A percentile compares a stretch with the other conserved stretches of the same genome.
phyloP scores from a whole-genome alignment of 2,329 filamentous ascomycete species.

The Dothideomycetes sp. region DNA sequence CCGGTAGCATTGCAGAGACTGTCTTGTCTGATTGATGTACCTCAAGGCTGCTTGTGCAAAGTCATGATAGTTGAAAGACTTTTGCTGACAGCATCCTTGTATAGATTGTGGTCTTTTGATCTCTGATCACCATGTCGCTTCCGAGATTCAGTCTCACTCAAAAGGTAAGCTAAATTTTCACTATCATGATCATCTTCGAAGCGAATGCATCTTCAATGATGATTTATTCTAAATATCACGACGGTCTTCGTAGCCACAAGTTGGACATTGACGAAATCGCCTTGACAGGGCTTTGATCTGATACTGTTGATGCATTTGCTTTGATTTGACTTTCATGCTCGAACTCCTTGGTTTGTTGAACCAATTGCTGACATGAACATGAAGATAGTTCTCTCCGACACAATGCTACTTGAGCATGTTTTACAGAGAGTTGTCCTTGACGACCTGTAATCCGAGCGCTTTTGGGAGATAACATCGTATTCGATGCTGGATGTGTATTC shows the following conservation, averaged over 20 bases:
- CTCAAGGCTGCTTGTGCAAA: constrained; percentile 11
- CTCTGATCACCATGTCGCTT: background rate
- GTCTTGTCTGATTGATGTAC: constrained; percentile 16
- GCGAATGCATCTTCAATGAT: constrained; percentile 23
- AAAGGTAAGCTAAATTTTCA: constrained; percentile 10
- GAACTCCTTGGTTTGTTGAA: too few species aligned
- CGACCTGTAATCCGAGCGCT: too few species aligned
- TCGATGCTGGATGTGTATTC: too few species aligned
- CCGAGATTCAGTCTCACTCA: background rate
- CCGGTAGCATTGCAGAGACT: constrained; percentile 28
- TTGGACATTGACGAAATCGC: constrained; percentile 32
- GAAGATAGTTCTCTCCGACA: too few species aligned
- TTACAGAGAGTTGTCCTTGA: too few species aligned
- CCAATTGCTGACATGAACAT: too few species aligned
- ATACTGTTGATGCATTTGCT: too few species aligned
- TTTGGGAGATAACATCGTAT: too few species aligned
- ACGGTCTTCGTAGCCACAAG: constrained; percentile 33
- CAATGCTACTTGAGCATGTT: too few species aligned
- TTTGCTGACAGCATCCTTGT: constrained; percentile 5
- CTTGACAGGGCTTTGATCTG: constrained; percentile 26
- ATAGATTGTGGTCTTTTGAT: constrained; percentile 1
- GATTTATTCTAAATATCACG: constrained; percentile 30
- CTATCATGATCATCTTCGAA: background rate
- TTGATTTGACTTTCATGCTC: too few species aligned
- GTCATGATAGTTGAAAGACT: constrained; percentile 25